Evolutionary conservation across 192 early-diverging fungal genomes (phyloP), one percentile per base, ranked within the genome.

Genomic region (Irineochytrium annulatum): DNA sequence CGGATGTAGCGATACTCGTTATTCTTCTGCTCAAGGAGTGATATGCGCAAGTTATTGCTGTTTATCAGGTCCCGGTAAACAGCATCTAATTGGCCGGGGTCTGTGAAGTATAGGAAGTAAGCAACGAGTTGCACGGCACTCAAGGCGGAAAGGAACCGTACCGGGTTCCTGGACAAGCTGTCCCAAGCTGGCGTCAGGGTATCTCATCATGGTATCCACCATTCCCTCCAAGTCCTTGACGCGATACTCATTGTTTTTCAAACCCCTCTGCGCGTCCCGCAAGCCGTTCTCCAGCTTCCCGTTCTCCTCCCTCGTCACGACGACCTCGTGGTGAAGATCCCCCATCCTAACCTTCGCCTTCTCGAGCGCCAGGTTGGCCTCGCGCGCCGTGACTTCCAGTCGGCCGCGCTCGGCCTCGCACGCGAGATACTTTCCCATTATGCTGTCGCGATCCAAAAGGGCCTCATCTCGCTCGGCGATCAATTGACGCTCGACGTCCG

Each of bases 21-120:
- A 43, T 77, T 77, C 48, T 77, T 77, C 39, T 73, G 68, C 52
- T 77, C 75, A 11, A 77, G 61, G 19, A 77, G 37, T 5, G 75
- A 63, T 19, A 77, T 77, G 19, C 75, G 53, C 13, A 73, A 26
- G 46, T 73, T 77, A 57, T 77, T 77, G 43, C 65, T 44, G 32
- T 60, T 68, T 32, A 77, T 77, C 60, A 77, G 62, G 5, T 77
- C 68, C 31, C 64, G 59, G 22, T 71, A 63, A 11, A 77, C 30
- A 3, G 48, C 37, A 56, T 77, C 75, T 27, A 30, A 52, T 27
- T 63, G 62, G 3, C 19, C 67, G 27, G 29, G 41, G 19, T 26
- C 26, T 51, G 56, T 27, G 17, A 1, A 1, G 24, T 28, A 45
- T 14, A 11, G 28, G 17, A 3, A 16, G 26, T 24, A 2, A 28